A percentile compares a stretch with the other conserved stretches of the same genome.
phyloP scores from a whole-genome alignment of 1,284 basidiomycete genomes.

The Marasmius fiardii region DNA sequence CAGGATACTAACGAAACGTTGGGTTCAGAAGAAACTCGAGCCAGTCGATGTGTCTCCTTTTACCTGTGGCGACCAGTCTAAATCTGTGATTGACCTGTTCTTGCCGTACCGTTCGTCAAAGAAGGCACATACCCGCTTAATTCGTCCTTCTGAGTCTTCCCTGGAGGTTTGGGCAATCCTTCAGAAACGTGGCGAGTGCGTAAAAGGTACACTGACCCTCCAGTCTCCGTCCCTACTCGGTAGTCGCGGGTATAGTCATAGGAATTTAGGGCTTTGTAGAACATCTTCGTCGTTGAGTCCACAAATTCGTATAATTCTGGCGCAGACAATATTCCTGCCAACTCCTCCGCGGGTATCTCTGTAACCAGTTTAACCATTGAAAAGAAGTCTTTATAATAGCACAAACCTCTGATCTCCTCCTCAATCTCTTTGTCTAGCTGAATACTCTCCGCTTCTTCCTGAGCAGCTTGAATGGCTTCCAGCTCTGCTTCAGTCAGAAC shows the following conservation, averaged over 20 bases:
- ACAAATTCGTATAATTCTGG: slow-evolving; percentile 94
- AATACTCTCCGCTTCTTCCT: slow-evolving; percentile 78
- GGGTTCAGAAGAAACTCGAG: neutral
- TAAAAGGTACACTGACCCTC: slow-evolving; percentile 35
- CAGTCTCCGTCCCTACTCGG: slow-evolving; percentile 76
- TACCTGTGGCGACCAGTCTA: slow-evolving; percentile 97
- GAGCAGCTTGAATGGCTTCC: slow-evolving; percentile 65
- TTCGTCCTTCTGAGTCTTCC: slow-evolving; percentile 85
- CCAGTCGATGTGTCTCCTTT: slow-evolving; percentile 16
- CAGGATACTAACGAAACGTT: slow-evolving; percentile 80
- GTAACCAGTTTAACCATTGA: slow-evolving; percentile 4
- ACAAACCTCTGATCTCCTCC: slow-evolving; percentile 72
- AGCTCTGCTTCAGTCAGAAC: slow-evolving; percentile 62
- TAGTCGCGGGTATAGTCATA: slow-evolving; percentile 99
- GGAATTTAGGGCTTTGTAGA: slow-evolving; percentile 94
- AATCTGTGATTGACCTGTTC: slow-evolving; percentile 90
- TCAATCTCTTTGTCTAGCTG: slow-evolving; percentile 80
- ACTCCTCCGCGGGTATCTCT: slow-evolving; percentile 87
- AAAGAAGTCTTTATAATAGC: neutral
- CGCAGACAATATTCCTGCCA: slow-evolving; percentile 74
- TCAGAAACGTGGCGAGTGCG: slow-evolving; percentile 8
- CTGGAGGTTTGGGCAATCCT: slow-evolving; percentile 44
- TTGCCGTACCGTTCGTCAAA: slow-evolving; percentile 85
- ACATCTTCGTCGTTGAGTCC: slow-evolving; percentile 91
- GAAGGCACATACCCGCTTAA: slow-evolving; percentile 88